Base-by-base conservation (phyloP, 1,284 basidiomycete species). In the Lentinula novae-zelandiae region DNA sequence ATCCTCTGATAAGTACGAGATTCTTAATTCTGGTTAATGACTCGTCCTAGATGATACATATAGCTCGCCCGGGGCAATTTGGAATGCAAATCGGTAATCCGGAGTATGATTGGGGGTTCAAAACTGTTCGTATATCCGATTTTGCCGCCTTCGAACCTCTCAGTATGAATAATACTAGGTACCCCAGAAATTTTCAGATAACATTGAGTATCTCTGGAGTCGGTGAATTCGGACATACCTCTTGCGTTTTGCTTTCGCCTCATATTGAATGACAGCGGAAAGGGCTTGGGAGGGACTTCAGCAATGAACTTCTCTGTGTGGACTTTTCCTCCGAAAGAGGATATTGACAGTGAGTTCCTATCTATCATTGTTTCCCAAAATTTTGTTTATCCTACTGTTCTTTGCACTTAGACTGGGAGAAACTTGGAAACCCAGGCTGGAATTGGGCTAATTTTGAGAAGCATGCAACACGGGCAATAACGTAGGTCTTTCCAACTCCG, bases 361-460 rank as follows among this genome's bases (percentile, higher is more conserved):
- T 15, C 31, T 31, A 53, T 33, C 8, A 15, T 31, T 46, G 27
- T 27, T 27, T 9, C 42, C 7, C 22, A n/a, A 22, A 13, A 15
- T 13, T 5, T 46, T 4, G 38, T 38, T 40, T 33, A 10, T 10
- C 38, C 15, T 10, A 46, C 17, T n/a, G 12, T 12, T 15, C 3
- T 5, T 20, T 10, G 0, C 22, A 3, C 3, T 20, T 57, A 72
- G 73, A 67, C 13, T 68, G 70, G 50, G 71, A 70, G 61, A 63
- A 64, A n/a, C 66, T 76, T 3, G 74, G 75, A 8, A 76, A 74
- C 56, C 36, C 52, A 60, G 66, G 78, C 5, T 81, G 79, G 78
- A 78, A 78, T 60, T 80, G 77, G 77, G 65, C 71, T 12, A 73
- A 67, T 36, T 72, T 72, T 63, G 65, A 71, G 53, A 73, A 74